These are phyloP conservation scores for Podaxis sp. DNA, from an alignment of 768 basidiomycete species.

Conservation along the genomic window DNA sequence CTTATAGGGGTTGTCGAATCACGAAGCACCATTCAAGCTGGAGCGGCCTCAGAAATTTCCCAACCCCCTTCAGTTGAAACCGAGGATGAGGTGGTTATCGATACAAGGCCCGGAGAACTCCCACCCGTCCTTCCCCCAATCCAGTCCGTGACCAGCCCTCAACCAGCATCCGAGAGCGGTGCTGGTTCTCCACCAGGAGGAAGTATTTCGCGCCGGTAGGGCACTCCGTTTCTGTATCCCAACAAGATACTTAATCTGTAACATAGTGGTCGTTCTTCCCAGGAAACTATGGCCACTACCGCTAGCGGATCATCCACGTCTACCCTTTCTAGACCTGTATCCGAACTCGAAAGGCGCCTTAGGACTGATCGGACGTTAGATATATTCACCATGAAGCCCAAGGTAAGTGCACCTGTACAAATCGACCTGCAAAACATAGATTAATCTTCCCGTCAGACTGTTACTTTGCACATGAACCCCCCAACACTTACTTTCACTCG, in stretches of 20 bases:
- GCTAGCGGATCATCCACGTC: slow-evolving; percentile 47
- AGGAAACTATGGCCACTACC: slow-evolving; percentile 54
- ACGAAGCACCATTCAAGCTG: slow-evolving; percentile 52
- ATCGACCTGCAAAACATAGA: background rate
- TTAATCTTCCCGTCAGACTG: slow-evolving; percentile 47
- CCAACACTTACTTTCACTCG: slow-evolving; percentile 75
- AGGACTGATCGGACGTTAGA: slow-evolving; percentile 79
- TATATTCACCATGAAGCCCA: slow-evolving; percentile 92
- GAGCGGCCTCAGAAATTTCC: slow-evolving; percentile 20
- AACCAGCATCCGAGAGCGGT: slow-evolving; percentile 36
- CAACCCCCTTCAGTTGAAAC: slow-evolving; percentile 25
- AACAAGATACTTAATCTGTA: background rate
- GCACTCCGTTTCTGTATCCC: slow-evolving; percentile 5
- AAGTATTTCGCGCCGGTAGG: slow-evolving; percentile 55
- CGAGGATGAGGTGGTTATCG: slow-evolving; percentile 56
- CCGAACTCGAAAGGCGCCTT: slow-evolving; percentile 78
- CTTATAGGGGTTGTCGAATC: slow-evolving; percentile 67
- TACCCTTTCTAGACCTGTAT: slow-evolving; percentile 51
- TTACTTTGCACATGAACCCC: slow-evolving; percentile 86
- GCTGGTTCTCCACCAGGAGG: slow-evolving; percentile 44
- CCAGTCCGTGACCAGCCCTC: slow-evolving; percentile 21
- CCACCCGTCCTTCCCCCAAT: slow-evolving; percentile 15
- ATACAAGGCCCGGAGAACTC: slow-evolving; percentile 36
- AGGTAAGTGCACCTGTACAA: slow-evolving; percentile 43
- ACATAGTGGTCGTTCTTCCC: slow-evolving; percentile 46